Conservation (phyloP, 2,329 filamentous ascomycete species). For the Diplodia scrobiculata region DNA sequence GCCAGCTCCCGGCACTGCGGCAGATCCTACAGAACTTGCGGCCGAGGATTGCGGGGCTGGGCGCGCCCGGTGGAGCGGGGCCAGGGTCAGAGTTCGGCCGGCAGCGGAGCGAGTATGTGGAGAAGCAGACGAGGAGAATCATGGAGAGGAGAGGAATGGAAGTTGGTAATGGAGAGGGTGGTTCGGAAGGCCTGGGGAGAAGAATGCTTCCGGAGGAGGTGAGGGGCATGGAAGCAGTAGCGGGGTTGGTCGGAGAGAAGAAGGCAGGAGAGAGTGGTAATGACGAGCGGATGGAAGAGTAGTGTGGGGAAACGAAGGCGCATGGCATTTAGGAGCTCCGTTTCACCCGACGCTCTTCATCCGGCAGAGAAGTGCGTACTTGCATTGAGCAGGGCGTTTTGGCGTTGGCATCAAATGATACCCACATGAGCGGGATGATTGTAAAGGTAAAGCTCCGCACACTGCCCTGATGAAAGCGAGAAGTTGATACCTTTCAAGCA, state of each 20-base stretch:
- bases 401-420: slow-evolving; percentile 16
- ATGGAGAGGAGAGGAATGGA: slow-evolving; percentile 73
- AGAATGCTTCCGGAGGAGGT: slow-evolving; percentile 42
- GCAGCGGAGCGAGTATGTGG: slow-evolving; percentile 79
- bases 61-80: slow-evolving; percentile 34
- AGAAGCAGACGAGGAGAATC: slow-evolving; percentile 58
- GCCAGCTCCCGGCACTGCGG: slow-evolving; percentile 78
- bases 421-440: neutral
- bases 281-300: slow-evolving; percentile 25
- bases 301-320: neutral
- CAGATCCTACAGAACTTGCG: slow-evolving; percentile 68
- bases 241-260: slow-evolving; percentile 10
- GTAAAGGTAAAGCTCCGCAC: neutral
- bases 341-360: no score
- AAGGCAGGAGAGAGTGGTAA: neutral
- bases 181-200: slow-evolving; percentile 37
- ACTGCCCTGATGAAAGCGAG: neutral
- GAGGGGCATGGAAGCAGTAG: slow-evolving; percentile 43
- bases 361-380: neutral
- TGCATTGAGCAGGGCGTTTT: neutral
- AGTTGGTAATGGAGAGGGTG: slow-evolving; percentile 36
- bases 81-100: slow-evolving; percentile 55
- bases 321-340: neutral
- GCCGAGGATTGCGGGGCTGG: slow-evolving; percentile 60
- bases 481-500: neutral